phyloP scores from a whole-genome alignment of 805 yeast species.

The Metschnikowia dekortorum region DNA sequence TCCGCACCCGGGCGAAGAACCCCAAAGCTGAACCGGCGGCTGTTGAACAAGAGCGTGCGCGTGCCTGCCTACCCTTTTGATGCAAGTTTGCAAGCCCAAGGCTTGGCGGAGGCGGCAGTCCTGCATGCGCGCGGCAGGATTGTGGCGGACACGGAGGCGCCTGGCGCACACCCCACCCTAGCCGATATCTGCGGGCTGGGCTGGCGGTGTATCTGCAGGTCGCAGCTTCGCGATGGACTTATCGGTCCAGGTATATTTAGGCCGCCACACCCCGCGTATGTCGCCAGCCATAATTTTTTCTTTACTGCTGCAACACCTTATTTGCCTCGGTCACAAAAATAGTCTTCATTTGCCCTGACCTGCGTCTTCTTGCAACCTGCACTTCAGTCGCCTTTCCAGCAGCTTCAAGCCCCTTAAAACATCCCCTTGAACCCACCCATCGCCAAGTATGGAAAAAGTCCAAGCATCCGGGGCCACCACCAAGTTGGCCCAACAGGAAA shows the following conservation, averaged over 20 bases:
- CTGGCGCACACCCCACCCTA: not conserved
- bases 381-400: no score
- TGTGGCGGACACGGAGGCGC: not conserved
- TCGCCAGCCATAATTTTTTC: no score
- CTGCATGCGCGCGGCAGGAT: not conserved
- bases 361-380: no score
- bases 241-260: slow-evolving; percentile 7
- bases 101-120: not conserved
- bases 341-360: no score
- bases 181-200: slow-evolving; percentile 12
- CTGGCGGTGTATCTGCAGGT: not conserved
- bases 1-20: no score
- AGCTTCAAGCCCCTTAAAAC: not conserved
- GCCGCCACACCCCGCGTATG: not conserved
- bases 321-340: no score
- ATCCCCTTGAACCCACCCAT: not conserved
- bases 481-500: slow-evolving; percentile 41
- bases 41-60: no score
- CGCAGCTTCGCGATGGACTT: slow-evolving; percentile 6
- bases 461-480: slow-evolving; percentile 21
- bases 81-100: not conserved
- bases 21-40: no score
- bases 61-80: not conserved
- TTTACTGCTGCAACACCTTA: no score
- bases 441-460: not conserved